phyloP scores from a whole-genome alignment of 2,329 filamentous ascomycete species.

The Neopestalotiopsis clavispora region DNA sequence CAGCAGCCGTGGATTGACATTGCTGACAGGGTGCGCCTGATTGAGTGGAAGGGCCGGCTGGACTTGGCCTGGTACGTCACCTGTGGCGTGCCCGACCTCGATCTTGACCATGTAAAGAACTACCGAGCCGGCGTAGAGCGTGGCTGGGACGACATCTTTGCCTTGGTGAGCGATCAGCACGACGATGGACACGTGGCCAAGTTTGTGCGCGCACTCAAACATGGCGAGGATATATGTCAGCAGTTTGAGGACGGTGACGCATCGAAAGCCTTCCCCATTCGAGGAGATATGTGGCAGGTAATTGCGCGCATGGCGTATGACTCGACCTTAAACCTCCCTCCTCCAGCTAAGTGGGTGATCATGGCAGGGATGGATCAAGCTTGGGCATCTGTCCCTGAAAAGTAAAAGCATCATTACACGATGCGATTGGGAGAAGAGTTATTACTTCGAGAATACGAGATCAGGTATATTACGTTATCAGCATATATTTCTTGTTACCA shows the following conservation, averaged over 20 bases:
- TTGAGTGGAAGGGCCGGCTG: conserved; percentile 69
- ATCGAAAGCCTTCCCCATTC: conserved; percentile 22
- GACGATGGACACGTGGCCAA: conserved; percentile 43
- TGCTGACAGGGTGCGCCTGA: conserved; percentile 56
- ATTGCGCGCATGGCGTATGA: conserved; percentile 28
- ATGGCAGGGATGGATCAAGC: conserved; percentile 21
- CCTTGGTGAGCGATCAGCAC: conserved; percentile 26
- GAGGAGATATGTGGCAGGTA: conserved; percentile 32
- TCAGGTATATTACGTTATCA: no score
- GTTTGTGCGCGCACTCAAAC: conserved; percentile 38
- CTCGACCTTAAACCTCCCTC: conserved; percentile 19
- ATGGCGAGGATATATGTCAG: conserved; percentile 30
- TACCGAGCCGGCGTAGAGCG: conserved; percentile 26
- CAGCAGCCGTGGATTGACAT: conserved; percentile 37
- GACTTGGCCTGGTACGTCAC: conserved; percentile 70
- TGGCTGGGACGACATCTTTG: conserved; percentile 35
- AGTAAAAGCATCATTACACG: no score
- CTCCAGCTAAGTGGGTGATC: conserved; percentile 24
- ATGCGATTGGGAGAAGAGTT: no score
- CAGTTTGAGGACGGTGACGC: conserved; percentile 23
- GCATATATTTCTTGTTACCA: no score
- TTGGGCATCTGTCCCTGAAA: conserved; percentile 15
- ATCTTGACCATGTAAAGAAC: conserved; percentile 23
- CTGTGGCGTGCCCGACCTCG: conserved; percentile 48
- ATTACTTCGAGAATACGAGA: no score